These are phyloP conservation scores for Themeda triandra DNA, from an alignment of 176 grass and related monocot genomes.

Conservation along the genomic window DNA sequence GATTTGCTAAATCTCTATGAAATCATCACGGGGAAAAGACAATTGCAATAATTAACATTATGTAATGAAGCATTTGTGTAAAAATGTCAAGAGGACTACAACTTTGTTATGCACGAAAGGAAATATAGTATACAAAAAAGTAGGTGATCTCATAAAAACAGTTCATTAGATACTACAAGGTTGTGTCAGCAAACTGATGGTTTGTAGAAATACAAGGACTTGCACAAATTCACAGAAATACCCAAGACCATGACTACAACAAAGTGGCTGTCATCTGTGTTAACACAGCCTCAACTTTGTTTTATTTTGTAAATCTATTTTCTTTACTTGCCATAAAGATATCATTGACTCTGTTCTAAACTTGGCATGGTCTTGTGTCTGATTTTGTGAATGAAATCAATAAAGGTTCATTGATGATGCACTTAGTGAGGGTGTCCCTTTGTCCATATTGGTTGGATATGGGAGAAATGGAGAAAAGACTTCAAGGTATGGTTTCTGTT, in stretches of 20 bases:
- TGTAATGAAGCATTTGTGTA: conserved; percentile 58
- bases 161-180: too few species aligned
- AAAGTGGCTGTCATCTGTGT: too few species aligned
- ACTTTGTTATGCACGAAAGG: too few species aligned
- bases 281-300: too few species aligned
- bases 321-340: not conserved
- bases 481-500: conserved; percentile 55
- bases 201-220: too few species aligned
- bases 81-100: too few species aligned
- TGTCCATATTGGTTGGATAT: conserved; percentile 65
- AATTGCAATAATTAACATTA: conserved; percentile 99
- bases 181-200: too few species aligned
- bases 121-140: too few species aligned
- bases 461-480: conserved; percentile 86
- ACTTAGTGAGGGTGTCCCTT: conserved; percentile 58
- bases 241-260: too few species aligned
- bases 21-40: conserved; percentile 99
- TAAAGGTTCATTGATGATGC: conserved; percentile 93
- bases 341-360: not conserved
- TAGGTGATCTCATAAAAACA: too few species aligned
- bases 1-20: conserved; percentile 98
- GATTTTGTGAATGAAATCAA: conserved; percentile 28
- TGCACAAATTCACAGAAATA: too few species aligned
- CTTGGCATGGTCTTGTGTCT: conserved; percentile 17
- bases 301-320: too few species aligned